Percentiles rank a stretch among this genome's conserved stretches.
Evolutionary conservation across 2,329 filamentous ascomycete genomes (phyloP).

Genomic region (Monilinia aucupariae): DNA sequence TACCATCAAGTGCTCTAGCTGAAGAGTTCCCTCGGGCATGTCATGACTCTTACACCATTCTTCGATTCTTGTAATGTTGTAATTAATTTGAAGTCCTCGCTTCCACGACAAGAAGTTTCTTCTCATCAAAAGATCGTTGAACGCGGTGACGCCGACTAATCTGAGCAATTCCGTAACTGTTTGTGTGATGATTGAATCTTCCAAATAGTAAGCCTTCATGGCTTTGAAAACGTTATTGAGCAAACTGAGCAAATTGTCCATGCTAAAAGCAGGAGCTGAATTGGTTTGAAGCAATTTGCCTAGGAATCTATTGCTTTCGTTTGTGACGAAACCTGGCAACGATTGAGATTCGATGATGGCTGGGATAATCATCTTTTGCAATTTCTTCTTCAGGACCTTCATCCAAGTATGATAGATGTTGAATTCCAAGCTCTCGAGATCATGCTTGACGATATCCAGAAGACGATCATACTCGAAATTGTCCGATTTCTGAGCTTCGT

Average conservation of each 20-base stretch:
- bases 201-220: constrained; percentile 97
- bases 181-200: constrained; percentile 93
- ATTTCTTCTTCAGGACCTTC: constrained; percentile 99
- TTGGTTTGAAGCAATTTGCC: constrained; percentile 92
- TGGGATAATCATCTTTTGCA: constrained; percentile 99
- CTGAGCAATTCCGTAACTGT: constrained; percentile 89
- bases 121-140: constrained; percentile 96
- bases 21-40: constrained; percentile 96
- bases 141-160: constrained; percentile 92
- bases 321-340: constrained; percentile 95
- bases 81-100: constrained; percentile 97
- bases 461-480: constrained; percentile 98
- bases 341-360: constrained; percentile 99
- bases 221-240: constrained; percentile 97
- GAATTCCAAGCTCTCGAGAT: constrained; percentile 95
- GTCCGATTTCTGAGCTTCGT: constrained; percentile 97
- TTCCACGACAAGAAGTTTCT: constrained; percentile 99
- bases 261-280: constrained; percentile 92
- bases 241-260: constrained; percentile 95
- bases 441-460: constrained; percentile 97
- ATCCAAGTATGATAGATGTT: constrained; percentile 99
- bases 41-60: constrained; percentile 99
- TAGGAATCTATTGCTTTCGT: constrained; percentile 95
- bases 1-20: constrained; percentile 97
- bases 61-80: constrained; percentile 98